phyloP scores from a whole-genome alignment of 352 stramenopile species.

The Hyaloperonospora brassicae region DNA sequence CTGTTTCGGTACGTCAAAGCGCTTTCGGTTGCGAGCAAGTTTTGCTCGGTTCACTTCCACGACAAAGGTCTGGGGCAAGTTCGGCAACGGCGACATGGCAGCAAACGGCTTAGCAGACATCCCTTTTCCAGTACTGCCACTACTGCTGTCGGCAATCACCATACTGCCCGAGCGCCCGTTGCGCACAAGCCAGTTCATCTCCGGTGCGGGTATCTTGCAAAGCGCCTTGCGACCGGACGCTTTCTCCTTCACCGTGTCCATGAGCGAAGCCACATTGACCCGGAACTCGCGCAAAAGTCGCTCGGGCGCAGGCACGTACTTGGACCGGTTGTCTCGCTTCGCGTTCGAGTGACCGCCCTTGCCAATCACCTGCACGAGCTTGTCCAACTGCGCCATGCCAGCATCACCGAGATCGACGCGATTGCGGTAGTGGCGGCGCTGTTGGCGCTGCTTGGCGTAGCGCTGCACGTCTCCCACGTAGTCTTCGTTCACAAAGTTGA shows the following conservation, averaged over 20 bases:
- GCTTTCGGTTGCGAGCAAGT: slow-evolving; percentile 36
- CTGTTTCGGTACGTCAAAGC: slow-evolving; percentile 61
- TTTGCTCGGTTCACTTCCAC: slow-evolving; percentile 62
- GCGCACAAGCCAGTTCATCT: slow-evolving; percentile 53
- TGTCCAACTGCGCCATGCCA: slow-evolving; percentile 64
- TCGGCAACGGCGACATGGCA: slow-evolving; percentile 16
- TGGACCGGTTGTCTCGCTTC: slow-evolving; percentile 59
- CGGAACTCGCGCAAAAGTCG: slow-evolving; percentile 64
- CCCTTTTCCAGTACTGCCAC: slow-evolving; percentile 2
- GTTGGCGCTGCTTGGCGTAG: slow-evolving; percentile 50
- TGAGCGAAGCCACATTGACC: slow-evolving; percentile 48
- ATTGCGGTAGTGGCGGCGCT: slow-evolving; percentile 49
- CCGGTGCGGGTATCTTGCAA: slow-evolving; percentile 56
- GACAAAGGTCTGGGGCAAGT: slow-evolving; percentile 31
- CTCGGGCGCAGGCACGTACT: slow-evolving; percentile 66
- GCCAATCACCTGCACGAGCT: slow-evolving; percentile 54
- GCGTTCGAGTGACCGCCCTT: slow-evolving; percentile 57
- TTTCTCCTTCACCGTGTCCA: slow-evolving; percentile 68
- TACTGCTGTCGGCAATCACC: slow-evolving; percentile 37
- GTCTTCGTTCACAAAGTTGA: slow-evolving; percentile 59
- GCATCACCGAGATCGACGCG: slow-evolving; percentile 64
- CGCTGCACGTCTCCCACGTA: slow-evolving; percentile 53
- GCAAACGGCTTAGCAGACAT: not conserved
- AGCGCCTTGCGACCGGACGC: slow-evolving; percentile 53
- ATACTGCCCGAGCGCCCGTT: slow-evolving; percentile 35